A percentile compares a stretch with the other conserved stretches of the same genome.
These are phyloP conservation scores for Tylopilus orsonianus DNA, from an alignment of 1,284 basidiomycete species.

Conservation along the genomic window DNA sequence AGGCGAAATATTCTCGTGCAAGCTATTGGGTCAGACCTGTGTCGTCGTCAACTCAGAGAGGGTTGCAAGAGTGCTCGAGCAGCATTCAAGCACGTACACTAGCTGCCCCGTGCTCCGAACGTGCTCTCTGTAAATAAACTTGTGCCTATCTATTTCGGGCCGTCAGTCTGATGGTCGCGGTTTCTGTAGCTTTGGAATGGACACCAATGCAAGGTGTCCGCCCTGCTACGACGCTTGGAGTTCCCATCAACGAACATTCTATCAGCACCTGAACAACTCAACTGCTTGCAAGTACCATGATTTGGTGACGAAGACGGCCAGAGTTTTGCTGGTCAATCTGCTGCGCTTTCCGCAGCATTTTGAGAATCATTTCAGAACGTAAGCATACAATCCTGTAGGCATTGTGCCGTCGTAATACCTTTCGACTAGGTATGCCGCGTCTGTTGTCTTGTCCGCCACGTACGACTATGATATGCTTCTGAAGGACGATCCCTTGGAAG, in stretches of 20 bases:
- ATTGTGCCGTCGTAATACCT: background rate
- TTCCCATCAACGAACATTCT: slow-evolving; percentile 19
- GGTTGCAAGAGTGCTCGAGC: slow-evolving; percentile 25
- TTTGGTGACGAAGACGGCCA: slow-evolving; percentile 3
- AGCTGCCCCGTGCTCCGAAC: slow-evolving; percentile 15
- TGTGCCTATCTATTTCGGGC: background rate
- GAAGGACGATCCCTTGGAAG: slow-evolving; percentile 18
- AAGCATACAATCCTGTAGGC: background rate
- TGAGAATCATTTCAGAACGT: slow-evolving; percentile 17
- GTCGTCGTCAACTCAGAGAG: slow-evolving; percentile 26
- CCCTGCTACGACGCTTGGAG: slow-evolving; percentile 17
- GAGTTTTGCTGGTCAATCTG: slow-evolving; percentile 12
- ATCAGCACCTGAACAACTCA: slow-evolving; percentile 15
- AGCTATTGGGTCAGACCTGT: slow-evolving; percentile 20
- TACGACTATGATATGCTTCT: slow-evolving; percentile 25
- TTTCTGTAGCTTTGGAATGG: slow-evolving; percentile 19
- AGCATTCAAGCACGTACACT: slow-evolving; percentile 25
- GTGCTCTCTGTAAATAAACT: slow-evolving; percentile 12
- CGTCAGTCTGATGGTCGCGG: background rate
- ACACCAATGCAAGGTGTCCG: slow-evolving; percentile 23
- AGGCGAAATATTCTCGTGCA: slow-evolving; percentile 27
- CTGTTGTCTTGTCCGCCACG: slow-evolving; percentile 23
- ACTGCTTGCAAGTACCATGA: slow-evolving; percentile 15
- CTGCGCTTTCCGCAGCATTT: slow-evolving; percentile 13
- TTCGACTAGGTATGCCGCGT: slow-evolving; percentile 18